Percentiles rank a stretch among this genome's conserved stretches.
Conservation (phyloP, 225 moss, liverwort and hornwort genomes). For the Physcomitrellopsis africana region DNA sequence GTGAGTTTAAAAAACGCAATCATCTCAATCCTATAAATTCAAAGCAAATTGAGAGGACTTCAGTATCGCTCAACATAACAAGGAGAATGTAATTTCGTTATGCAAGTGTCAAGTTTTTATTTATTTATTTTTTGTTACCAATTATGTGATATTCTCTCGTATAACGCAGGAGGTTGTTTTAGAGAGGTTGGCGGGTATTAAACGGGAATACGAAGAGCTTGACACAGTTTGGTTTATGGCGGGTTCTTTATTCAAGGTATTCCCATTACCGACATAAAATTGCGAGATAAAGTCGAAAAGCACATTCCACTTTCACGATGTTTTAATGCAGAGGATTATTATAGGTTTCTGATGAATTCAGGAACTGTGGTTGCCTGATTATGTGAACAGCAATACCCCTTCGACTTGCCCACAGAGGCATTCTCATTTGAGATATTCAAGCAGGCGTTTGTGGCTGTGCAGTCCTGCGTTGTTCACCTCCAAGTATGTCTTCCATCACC, state of each 20-base stretch:
- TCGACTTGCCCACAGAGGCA: conserved; percentile 96
- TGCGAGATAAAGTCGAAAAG: conserved; percentile 19
- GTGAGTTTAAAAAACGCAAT: not conserved
- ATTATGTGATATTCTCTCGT: conserved; percentile 19
- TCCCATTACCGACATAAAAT: conserved; percentile 14
- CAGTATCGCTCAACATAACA: not conserved
- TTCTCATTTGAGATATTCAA: conserved; percentile 99
- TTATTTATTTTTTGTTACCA: conserved; percentile 11
- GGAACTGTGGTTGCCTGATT: conserved; percentile 23
- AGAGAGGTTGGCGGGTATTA: conserved; percentile 93
- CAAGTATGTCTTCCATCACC: conserved; percentile 60
- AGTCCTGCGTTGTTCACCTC: conserved; percentile 98
- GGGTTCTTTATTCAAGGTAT: conserved; percentile 97
- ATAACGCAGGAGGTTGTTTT: conserved; percentile 79
- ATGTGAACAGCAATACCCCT: conserved; percentile 90
- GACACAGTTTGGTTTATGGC: conserved; percentile 99
- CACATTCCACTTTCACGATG: not conserved
- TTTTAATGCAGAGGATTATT: conserved; percentile 24
- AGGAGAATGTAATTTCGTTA: conserved; percentile 9
- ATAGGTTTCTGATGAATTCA: conserved; percentile 19
- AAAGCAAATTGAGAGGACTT: not conserved
- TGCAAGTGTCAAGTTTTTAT: not conserved
- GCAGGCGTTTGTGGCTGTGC: conserved; percentile 99
- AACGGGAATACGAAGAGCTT: conserved; percentile 93
- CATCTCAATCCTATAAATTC: not conserved